Conservation (phyloP, 129 eudicot genomes). For the Glebionis coronaria region DNA sequence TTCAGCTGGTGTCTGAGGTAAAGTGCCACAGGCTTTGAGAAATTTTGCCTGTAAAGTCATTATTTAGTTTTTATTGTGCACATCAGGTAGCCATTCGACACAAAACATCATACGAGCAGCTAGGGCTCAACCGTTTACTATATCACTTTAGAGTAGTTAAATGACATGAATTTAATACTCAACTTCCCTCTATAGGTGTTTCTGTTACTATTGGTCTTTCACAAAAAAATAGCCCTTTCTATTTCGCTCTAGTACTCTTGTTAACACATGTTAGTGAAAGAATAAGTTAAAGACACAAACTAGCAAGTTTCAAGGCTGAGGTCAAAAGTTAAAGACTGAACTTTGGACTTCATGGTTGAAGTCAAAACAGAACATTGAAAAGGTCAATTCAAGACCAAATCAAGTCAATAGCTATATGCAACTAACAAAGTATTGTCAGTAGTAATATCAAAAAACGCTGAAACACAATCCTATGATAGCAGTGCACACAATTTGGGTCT, state of each 20-base stretch:
- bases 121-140: not conserved
- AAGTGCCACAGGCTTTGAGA: constrained; percentile 85
- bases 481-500: too few species aligned
- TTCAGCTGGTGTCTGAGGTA: constrained; percentile 78
- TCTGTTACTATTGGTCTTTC: not conserved
- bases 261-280: not conserved
- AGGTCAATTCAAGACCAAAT: too few species aligned
- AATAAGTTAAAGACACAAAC: not conserved
- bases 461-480: too few species aligned
- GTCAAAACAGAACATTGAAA: too few species aligned
- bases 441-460: too few species aligned
- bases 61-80: not conserved
- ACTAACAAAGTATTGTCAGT: too few species aligned
- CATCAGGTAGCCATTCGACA: not conserved
- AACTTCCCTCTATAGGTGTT: not conserved
- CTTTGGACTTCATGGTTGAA: not conserved
- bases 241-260: not conserved
- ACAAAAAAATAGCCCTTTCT: not conserved
- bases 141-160: not conserved
- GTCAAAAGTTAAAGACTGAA: not conserved
- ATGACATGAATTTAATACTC: constrained; percentile 5
- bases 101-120: constrained; percentile 7
- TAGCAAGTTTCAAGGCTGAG: not conserved
- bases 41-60: constrained; percentile 55
- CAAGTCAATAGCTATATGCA: too few species aligned